phyloP scores from a whole-genome alignment of 2,329 filamentous ascomycete species.

The Dryadomyces quercivorus region DNA sequence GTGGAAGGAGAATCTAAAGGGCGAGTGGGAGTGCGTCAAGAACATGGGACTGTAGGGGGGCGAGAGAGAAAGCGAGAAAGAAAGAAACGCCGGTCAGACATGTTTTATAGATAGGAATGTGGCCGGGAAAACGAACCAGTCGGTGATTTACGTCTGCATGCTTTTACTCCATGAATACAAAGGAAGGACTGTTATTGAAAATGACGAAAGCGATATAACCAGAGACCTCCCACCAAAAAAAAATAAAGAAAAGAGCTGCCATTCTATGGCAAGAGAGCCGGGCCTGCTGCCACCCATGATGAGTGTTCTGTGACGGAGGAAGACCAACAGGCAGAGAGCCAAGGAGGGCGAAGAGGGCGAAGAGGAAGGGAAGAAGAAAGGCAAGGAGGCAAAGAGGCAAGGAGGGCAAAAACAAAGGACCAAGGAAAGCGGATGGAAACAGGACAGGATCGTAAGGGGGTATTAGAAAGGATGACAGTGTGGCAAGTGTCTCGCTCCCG shows the following conservation, averaged over 20 bases:
- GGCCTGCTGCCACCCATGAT: too few species aligned
- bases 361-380: not conserved
- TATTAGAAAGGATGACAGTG: not conserved
- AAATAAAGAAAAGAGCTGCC: too few species aligned
- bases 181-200: too few species aligned
- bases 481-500: too few species aligned
- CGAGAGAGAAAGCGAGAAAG: not conserved
- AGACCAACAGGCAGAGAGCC: too few species aligned
- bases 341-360: not conserved
- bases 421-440: not conserved
- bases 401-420: not conserved
- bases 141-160: too few species aligned
- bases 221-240: too few species aligned
- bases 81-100: not conserved
- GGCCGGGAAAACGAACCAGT: too few species aligned
- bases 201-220: too few species aligned
- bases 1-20: conserved; percentile 97
- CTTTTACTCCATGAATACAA: too few species aligned
- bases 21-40: conserved; percentile 96
- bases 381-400: not conserved
- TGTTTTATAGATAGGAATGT: too few species aligned
- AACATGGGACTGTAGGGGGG: conserved; percentile 47
- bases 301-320: too few species aligned
- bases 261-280: not conserved
- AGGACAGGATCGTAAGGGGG: not conserved